Base-by-base conservation (phyloP, 148 eudicot species). In the Rhododendron henanense region DNA sequence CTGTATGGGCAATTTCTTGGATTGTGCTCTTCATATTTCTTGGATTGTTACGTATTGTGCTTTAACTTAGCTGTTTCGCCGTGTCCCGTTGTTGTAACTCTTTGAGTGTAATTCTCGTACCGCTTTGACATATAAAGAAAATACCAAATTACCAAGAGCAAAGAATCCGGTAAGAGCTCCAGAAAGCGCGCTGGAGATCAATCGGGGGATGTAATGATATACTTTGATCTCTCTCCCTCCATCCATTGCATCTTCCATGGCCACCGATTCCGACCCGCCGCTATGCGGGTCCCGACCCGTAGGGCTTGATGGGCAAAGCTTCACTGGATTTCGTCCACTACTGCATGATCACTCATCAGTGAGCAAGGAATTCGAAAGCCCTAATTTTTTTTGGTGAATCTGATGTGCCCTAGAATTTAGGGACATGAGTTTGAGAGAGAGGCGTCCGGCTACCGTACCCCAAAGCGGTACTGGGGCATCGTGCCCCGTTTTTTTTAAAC, bases 81-180 rank as follows among this genome's bases (percentile, higher is more conserved):
- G 25, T 57, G 6, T 57, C 23, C 63, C 7, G 15, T 57, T 57
- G 18, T 57, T 57, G 6, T 16, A 57, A 57, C 63, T 18, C 6
- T 57, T 57, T 0, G 10, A 59, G 1, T 59, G 25, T 6, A 21
- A 5, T 59, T 59, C 2, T 59, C n/a, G 2, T 5, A 19, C 9
- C 0, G 65, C 65, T 59, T 41, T 19, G 65, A 21, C 9, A 59
- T 19, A 19, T 19, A 18, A 57, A 18, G 21, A 59, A 59, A 19
- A 59, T 59, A 59, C 65, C n/a, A 59, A 19, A 48, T 55, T 89
- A 93, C 94, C 94, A 53, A 93, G 90, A 33, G 94, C 94, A 79
- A 93, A 93, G 57, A 91, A 74, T 82, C 92, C 94, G 35, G 92
- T 93, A 14, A 93, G 89, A 91, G 94, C 94, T 85, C 91, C 93